Base-by-base conservation (phyloP, 2,329 filamentous ascomycete genomes). In the Aspergillus pseudoterreus region DNA sequence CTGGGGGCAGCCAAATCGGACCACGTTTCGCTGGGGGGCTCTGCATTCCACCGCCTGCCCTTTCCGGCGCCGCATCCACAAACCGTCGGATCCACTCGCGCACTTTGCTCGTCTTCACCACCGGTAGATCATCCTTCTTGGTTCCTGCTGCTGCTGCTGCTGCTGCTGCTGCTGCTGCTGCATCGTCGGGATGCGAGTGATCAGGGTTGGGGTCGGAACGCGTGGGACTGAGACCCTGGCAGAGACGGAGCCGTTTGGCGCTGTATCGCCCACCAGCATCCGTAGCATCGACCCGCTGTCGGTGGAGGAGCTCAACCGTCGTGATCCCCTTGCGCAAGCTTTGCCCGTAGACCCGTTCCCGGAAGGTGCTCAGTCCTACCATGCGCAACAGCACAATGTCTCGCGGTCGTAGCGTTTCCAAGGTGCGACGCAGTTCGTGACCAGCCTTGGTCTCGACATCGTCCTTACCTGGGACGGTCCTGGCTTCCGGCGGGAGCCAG, bases 381-480 rank as follows among this genome's bases (percentile, higher is more conserved):
- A 92, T 91, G 51, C 85, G 84, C 53, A 96, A 66, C 12, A 96
- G 77, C 4, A 97, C 76, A 1, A 96, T 82, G 64, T 97, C 90
- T 60, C 87, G 86, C 0, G 83, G 74, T 43, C 85, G 78, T 30
- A 95, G 71, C 0, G 65, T 70, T 1, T 73, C 67, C 53, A 75
- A 68, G 38, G 61, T 75, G 57, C 64, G 60, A 9, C 74, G 64
- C 21, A 82, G 70, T 30, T 58, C 63, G 52, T 64, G 59, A 21
- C 55, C 55, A 24, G 14, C 36, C 49, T 24, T 54, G 30, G 30
- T 48, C 42, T 19, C 49, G 44, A 14, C 11, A 15, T 10, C 14
- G 15, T 22, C 39, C 39, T 21, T 42, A 19, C 19, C 45, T 24
- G 47, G 22, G 14, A 38, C n/a, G 12, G 27, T 32, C 30, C 32